Evolutionary conservation across 2,329 filamentous ascomycete species (phyloP).

Genomic region (Xylaria sp.): DNA sequence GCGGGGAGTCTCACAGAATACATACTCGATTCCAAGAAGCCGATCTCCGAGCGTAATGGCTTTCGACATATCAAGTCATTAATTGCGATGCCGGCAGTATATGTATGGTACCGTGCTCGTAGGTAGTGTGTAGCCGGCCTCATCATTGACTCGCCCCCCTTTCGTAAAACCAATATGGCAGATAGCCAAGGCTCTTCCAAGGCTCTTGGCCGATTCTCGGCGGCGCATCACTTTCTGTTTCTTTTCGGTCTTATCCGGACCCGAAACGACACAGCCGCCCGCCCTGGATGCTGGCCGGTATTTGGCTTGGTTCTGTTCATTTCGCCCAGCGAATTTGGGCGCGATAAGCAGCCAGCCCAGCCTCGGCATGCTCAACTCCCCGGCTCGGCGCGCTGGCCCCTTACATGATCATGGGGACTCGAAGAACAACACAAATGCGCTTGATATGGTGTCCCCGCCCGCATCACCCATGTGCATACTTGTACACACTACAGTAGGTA

Average conservation of each 20-base stretch:
- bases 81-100: not conserved
- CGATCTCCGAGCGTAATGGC: not conserved
- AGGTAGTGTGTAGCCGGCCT: not conserved
- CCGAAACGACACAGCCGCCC: constrained; percentile 15
- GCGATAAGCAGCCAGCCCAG: constrained; percentile 22
- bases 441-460: constrained; percentile 4
- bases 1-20: not conserved
- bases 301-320: constrained; percentile 19
- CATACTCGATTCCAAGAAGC: not conserved
- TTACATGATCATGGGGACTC: constrained; percentile 15
- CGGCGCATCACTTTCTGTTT: constrained; percentile 14
- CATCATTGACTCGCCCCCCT: constrained; percentile 7
- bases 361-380: constrained; percentile 33
- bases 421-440: constrained; percentile 4
- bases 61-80: constrained; percentile 3
- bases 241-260: not conserved
- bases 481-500: not conserved
- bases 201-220: constrained; percentile 38
- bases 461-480: constrained; percentile 13
- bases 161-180: constrained; percentile 25
- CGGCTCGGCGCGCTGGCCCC: constrained; percentile 27
- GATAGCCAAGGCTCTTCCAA: constrained; percentile 34
- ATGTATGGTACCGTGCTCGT: not conserved
- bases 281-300: not conserved
- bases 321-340: constrained; percentile 30